Evolutionary conservation across 805 yeast genomes (phyloP).

Genomic region (Aciculoconidium aculeatum): DNA sequence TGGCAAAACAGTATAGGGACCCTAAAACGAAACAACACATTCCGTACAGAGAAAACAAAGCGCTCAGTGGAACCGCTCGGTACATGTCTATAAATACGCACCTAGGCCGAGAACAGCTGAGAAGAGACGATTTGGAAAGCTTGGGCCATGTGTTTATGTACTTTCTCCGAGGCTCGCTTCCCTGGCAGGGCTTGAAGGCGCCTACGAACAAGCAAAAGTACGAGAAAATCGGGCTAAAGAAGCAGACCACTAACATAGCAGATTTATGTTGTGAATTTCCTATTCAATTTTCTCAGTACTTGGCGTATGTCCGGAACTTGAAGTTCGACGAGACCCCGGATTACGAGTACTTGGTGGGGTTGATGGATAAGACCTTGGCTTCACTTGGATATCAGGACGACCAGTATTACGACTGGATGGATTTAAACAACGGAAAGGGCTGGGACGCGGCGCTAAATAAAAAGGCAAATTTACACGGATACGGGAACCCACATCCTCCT

Average conservation of each 20-base stretch:
- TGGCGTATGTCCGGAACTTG: slow-evolving; percentile 81
- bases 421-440: slow-evolving; percentile 88
- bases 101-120: slow-evolving; percentile 92
- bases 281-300: slow-evolving; percentile 85
- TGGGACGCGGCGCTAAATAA: slow-evolving; percentile 89
- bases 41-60: slow-evolving; percentile 94
- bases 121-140: slow-evolving; percentile 95
- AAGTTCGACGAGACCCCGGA: slow-evolving; percentile 94
- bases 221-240: slow-evolving; percentile 95
- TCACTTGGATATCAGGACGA: slow-evolving; percentile 73
- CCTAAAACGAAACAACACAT: slow-evolving; percentile 94
- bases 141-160: slow-evolving; percentile 96
- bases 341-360: slow-evolving; percentile 75
- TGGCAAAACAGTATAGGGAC: slow-evolving; percentile 97
- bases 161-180: slow-evolving; percentile 87
- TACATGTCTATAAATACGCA: slow-evolving; percentile 98
- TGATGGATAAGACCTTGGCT: slow-evolving; percentile 73
- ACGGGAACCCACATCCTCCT: slow-evolving; percentile 89
- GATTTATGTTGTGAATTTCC: slow-evolving; percentile 89
- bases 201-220: slow-evolving; percentile 97
- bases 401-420: slow-evolving; percentile 93
- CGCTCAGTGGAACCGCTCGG: slow-evolving; percentile 96
- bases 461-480: slow-evolving; percentile 92
- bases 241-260: slow-evolving; percentile 79
- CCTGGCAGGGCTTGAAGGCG: slow-evolving; percentile 99